Evolutionary conservation across 129 eudicot species (phyloP).

Genomic region (Scalesia atractyloides): DNA sequence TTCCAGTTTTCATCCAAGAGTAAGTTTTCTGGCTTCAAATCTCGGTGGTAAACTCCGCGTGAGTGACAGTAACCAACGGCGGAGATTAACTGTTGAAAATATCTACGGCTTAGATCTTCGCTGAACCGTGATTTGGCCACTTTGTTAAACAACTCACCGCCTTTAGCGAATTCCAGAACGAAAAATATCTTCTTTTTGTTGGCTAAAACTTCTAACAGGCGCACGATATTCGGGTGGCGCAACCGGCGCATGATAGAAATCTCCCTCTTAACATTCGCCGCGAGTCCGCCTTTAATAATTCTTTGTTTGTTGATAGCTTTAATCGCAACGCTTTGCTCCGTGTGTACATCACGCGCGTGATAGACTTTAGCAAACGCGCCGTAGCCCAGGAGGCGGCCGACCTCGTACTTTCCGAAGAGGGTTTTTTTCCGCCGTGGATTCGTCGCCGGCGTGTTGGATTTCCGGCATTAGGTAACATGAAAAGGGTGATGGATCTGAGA

Average conservation of each 20-base stretch:
- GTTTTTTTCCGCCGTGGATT: conserved; percentile 18
- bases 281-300: conserved; percentile 41
- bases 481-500: conserved; percentile 14
- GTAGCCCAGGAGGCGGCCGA: conserved; percentile 45
- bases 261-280: conserved; percentile 49
- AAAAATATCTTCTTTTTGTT: conserved; percentile 46
- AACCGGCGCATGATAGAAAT: conserved; percentile 55
- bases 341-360: conserved; percentile 36
- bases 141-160: conserved; percentile 46
- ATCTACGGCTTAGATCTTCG: conserved; percentile 40
- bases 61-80: conserved; percentile 49
- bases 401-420: conserved; percentile 45
- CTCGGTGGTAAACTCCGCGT: conserved; percentile 54
- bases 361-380: conserved; percentile 58
- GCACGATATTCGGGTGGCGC: conserved; percentile 50
- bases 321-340: conserved; percentile 50
- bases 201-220: conserved; percentile 45
- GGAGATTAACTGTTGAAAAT: conserved; percentile 44
- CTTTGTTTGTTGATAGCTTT: conserved; percentile 43
- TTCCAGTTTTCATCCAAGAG: conserved; percentile 47
- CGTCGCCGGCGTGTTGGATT: conserved; percentile 29
- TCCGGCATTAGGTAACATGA: conserved; percentile 38
- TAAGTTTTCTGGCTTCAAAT: conserved; percentile 52
- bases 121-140: conserved; percentile 34
- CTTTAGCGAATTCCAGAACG: conserved; percentile 40